Conservation (phyloP, 129 eudicot species). For the Calendula officinalis region DNA sequence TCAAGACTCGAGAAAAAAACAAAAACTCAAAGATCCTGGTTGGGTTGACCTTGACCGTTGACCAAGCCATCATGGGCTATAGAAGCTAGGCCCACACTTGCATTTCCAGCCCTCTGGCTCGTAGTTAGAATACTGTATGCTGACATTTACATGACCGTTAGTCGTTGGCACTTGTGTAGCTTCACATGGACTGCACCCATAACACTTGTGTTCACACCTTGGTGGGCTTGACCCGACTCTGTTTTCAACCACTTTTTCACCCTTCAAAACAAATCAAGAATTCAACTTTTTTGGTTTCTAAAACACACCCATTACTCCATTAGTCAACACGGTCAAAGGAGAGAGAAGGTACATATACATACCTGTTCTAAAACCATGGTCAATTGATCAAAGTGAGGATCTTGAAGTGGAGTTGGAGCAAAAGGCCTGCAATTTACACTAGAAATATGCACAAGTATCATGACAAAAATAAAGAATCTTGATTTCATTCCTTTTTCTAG, state of each 20-base stretch:
- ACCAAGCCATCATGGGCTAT: conserved; percentile 35
- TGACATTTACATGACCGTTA: conserved; percentile 17
- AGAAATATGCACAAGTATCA: conserved; percentile 33
- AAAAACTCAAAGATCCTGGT: conserved; percentile 7
- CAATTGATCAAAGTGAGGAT: too few relatives aligned
- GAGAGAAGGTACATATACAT: not conserved
- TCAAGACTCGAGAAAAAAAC: not conserved
- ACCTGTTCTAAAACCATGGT: conserved; percentile 19
- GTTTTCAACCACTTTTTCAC: conserved; percentile 21
- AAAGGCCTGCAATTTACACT: conserved; percentile 49
- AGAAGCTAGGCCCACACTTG: conserved; percentile 70
- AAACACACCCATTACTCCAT: not conserved
- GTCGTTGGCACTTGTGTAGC: conserved; percentile 81
- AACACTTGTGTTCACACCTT: conserved; percentile 73
- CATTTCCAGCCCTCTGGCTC: conserved; percentile 89
- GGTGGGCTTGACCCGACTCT: conserved; percentile 81
- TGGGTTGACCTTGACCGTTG: not conserved
- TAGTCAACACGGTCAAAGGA: conserved; percentile 5
- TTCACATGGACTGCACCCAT: conserved; percentile 72
- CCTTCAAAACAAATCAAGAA: conserved; percentile 13
- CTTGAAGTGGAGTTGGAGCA: conserved; percentile 23
- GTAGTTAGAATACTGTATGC: conserved; percentile 63
- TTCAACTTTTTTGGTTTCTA: not conserved
- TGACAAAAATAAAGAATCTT: conserved; percentile 14
- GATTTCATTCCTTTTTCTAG: conserved; percentile 30